Evolutionary conservation across 495 filamentous ascomycete species (phyloP).

Genomic region (Xylaria longipes): DNA sequence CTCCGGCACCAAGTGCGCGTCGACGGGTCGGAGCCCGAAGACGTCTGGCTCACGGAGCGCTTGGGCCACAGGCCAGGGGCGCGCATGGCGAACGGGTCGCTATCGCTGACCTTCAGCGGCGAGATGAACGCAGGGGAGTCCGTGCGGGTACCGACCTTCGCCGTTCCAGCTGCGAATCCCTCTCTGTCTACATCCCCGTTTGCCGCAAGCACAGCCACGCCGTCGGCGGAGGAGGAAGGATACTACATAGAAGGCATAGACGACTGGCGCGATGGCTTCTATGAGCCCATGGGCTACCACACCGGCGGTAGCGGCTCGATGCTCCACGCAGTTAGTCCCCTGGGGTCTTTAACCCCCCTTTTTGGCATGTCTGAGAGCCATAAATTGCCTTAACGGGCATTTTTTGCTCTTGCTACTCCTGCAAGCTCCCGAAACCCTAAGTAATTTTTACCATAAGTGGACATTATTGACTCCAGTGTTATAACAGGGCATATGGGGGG

Average conservation of each 20-base stretch:
- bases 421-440: no score
- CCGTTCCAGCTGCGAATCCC: conserved; percentile 4
- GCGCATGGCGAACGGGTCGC: conserved; percentile 29
- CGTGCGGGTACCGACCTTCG: conserved; percentile 18
- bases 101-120: conserved; percentile 51
- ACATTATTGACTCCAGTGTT: no score
- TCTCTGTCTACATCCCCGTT: not conserved
- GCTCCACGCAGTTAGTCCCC: conserved; percentile 44
- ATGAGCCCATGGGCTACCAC: conserved; percentile 62
- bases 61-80: conserved; percentile 49
- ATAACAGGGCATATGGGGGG: conserved; percentile 54
- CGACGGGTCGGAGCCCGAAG: conserved; percentile 50
- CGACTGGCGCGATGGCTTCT: conserved; percentile 52
- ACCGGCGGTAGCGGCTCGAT: conserved; percentile 50
- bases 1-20: conserved; percentile 49
- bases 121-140: conserved; percentile 39
- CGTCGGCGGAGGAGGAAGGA: conserved; percentile 31
- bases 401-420: no score
- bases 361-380: no score
- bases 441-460: no score
- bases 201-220: not conserved
- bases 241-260: conserved; percentile 46
- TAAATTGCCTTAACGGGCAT: no score
- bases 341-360: no score
- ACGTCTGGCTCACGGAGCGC: conserved; percentile 57